Conservation (phyloP, 1,139 yeast species). For the Zhuliangozyma parablackwelliae region DNA sequence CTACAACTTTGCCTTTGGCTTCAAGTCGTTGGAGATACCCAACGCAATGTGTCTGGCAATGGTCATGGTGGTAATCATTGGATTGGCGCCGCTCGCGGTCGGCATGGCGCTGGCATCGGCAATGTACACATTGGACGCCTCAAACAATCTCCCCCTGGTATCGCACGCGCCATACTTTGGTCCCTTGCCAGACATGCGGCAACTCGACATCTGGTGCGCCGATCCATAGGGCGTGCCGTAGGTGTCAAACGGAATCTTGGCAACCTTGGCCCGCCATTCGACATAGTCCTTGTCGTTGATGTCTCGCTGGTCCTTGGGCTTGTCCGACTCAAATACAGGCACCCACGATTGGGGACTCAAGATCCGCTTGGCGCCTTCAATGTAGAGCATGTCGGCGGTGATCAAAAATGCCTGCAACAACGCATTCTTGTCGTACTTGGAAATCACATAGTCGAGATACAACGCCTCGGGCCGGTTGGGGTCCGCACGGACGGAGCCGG, state of each 20-base stretch:
- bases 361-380: slow-evolving; percentile 50
- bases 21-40: slow-evolving; percentile 32
- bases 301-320: slow-evolving; percentile 38
- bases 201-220: slow-evolving; percentile 61
- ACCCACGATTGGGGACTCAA: slow-evolving; percentile 33
- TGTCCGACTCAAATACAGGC: slow-evolving; percentile 36
- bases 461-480: slow-evolving; percentile 33
- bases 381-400: slow-evolving; percentile 45
- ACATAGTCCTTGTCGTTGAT: slow-evolving; percentile 45
- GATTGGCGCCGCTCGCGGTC: slow-evolving; percentile 58
- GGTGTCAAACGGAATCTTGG: slow-evolving; percentile 22
- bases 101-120: slow-evolving; percentile 59
- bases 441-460: slow-evolving; percentile 37
- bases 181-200: slow-evolving; percentile 51
- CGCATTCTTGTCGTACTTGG: slow-evolving; percentile 42
- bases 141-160: slow-evolving; percentile 46
- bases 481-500: slow-evolving; percentile 39
- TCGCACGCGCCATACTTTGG: slow-evolving; percentile 50
- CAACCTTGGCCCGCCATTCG: slow-evolving; percentile 36
- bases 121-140: slow-evolving; percentile 49
- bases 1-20: slow-evolving; percentile 27
- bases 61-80: slow-evolving; percentile 45
- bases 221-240: slow-evolving; percentile 41
- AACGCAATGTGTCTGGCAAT: slow-evolving; percentile 35
- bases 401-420: slow-evolving; percentile 36